phyloP scores from a whole-genome alignment of 208 protist species.

The Entamoeba dispar region DNA sequence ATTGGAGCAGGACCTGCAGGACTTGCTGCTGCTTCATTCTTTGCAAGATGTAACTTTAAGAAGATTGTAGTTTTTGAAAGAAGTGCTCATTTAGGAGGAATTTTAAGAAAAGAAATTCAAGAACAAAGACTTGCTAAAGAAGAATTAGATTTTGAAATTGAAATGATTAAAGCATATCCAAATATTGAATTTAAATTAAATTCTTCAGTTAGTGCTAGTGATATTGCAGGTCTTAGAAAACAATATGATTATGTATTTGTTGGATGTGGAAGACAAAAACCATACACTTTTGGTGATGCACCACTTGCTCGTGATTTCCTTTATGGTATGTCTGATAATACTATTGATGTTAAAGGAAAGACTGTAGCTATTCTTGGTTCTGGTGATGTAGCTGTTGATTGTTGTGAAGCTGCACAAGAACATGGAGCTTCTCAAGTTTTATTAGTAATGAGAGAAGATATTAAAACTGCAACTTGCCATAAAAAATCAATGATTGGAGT shows the following conservation, averaged over 20 bases:
- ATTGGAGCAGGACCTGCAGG: conserved; percentile 54
- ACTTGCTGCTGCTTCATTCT: conserved; percentile 51
- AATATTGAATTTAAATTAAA: conserved; percentile 43
- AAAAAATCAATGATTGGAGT: conserved; percentile 41
- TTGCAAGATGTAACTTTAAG: conserved; percentile 54
- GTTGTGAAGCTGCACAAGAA: not conserved
- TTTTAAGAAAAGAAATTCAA: conserved; percentile 50
- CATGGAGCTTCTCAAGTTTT: conserved; percentile 44
- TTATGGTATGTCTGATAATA: conserved; percentile 29
- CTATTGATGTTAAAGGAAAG: conserved; percentile 46
- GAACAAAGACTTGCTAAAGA: conserved; percentile 50
- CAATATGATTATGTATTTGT: not conserved
- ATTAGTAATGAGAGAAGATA: conserved; percentile 50
- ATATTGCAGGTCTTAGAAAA: not conserved
- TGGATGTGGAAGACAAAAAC: not conserved
- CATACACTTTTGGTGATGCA: not conserved
- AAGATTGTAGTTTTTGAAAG: conserved; percentile 60
- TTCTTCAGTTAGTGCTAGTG: not conserved
- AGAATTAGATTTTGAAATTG: conserved; percentile 53
- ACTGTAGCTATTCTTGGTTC: conserved; percentile 56
- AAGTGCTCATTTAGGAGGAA: conserved; percentile 44
- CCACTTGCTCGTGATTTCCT: not conserved
- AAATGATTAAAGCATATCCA: conserved; percentile 44
- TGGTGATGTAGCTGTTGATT: conserved; percentile 47
- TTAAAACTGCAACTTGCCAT: conserved; percentile 47